A percentile compares a stretch with the other conserved stretches of the same genome.
phyloP scores from a whole-genome alignment of 495 filamentous ascomycete species.

The Hyaloscypha bicolor region DNA sequence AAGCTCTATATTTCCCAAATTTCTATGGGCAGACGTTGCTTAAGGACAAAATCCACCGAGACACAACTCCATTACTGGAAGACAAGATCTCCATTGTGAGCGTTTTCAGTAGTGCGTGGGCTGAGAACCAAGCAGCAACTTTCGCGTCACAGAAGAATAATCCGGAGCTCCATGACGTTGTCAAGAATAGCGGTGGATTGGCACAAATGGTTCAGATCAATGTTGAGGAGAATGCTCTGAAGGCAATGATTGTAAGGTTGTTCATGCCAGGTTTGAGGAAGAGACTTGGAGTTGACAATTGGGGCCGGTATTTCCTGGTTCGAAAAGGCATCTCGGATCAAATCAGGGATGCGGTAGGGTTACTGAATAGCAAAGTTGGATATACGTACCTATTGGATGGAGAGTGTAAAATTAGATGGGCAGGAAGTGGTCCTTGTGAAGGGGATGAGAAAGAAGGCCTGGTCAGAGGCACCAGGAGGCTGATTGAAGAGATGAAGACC shows the following conservation, averaged over 20 bases:
- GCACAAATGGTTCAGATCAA: slow-evolving; percentile 85
- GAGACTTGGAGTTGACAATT: slow-evolving; percentile 58
- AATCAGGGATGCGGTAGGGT: slow-evolving; percentile 75
- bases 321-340: slow-evolving; percentile 71
- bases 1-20: slow-evolving; percentile 92
- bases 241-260: slow-evolving; percentile 69
- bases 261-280: slow-evolving; percentile 66
- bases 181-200: slow-evolving; percentile 46
- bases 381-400: slow-evolving; percentile 93
- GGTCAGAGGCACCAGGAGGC: slow-evolving; percentile 64
- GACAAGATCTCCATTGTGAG: slow-evolving; percentile 77
- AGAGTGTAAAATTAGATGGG: slow-evolving; percentile 90
- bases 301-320: slow-evolving; percentile 82
- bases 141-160: slow-evolving; percentile 69
- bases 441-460: slow-evolving; percentile 70
- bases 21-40: slow-evolving; percentile 75
- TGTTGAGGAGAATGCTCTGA: slow-evolving; percentile 77
- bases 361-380: slow-evolving; percentile 86
- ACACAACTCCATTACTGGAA: slow-evolving; percentile 73
- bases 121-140: slow-evolving; percentile 71
- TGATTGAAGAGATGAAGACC: slow-evolving; percentile 61
- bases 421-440: slow-evolving; percentile 78
- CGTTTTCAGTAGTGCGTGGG: slow-evolving; percentile 83
- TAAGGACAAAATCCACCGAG: slow-evolving; percentile 40
- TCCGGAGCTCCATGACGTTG: slow-evolving; percentile 58